Base-by-base conservation (phyloP, 768 basidiomycete genomes). In the Suillus ampliporus region DNA sequence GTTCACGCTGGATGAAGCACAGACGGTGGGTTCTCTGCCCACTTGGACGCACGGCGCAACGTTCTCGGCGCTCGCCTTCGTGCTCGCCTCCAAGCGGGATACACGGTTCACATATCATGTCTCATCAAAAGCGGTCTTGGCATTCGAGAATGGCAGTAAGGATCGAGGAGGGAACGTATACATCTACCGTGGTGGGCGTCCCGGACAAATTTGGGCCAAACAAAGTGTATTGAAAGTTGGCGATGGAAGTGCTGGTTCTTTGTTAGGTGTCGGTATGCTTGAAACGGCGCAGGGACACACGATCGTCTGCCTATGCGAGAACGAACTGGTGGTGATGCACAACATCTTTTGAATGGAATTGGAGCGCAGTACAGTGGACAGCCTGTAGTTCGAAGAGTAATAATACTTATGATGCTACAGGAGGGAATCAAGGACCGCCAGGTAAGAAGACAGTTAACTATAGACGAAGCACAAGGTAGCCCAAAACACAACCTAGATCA, bases 31-130 rank as follows among this genome's bases (percentile, higher is more conserved):
- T 21, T 64, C 63, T 4, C 58, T 41, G 17, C 77, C 83, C 8
- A 64, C 62, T 35, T 97, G 92, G 95, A 80, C 69, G 57, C 97
- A 99, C 73, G 77, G 77, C 5, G 82, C 87, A n/a, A 98, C 97
- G 0, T 95, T 87, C 74, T 88, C 91, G 21, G 97, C 95, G 0
- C 83, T 99, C 28, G 85, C 94, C 1, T 99, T 98, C 72, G 97
- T 99, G 44, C 81, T 99, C 56, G 94, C 94, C 10, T 94, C 93
- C 14, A 98, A 98, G 72, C 88, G 86, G 34, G 94, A 98, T 74
- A 88, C 91, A 1, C 87, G 94, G 21, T 95, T 96, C 77, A 92
- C 92, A 2, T 85, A 90, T 69, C 95, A 98, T 70, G 75, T 87
- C 38, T 74, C 83, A 0, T 75, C 76, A 1, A 73, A 79, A 47